phyloP scores from a whole-genome alignment of 2,329 filamentous ascomycete genomes.

The Lasiodiplodia sp. region DNA sequence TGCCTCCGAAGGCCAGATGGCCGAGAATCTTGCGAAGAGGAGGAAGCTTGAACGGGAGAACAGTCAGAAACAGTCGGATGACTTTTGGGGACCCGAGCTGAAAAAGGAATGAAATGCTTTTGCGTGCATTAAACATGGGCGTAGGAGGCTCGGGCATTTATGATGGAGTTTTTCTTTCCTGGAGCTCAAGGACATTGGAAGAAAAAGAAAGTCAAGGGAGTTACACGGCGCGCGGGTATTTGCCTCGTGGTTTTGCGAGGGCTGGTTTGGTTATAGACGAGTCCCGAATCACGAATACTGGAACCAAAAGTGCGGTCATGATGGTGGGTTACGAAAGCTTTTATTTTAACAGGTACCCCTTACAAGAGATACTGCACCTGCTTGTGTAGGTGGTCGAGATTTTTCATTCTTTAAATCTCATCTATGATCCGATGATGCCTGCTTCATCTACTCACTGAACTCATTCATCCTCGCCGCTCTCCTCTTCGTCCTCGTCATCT shows the following conservation, averaged over 20 bases:
- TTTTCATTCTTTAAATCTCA: neutral
- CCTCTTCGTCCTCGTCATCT: conserved; percentile 20
- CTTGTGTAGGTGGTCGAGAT: neutral
- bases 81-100: conserved; percentile 54
- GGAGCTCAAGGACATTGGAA: neutral
- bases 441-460: neutral
- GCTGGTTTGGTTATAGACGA: neutral
- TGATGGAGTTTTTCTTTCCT: neutral
- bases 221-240: neutral
- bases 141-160: neutral
- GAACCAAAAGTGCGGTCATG: neutral
- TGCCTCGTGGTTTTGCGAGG: neutral
- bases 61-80: conserved; percentile 53
- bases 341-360: neutral
- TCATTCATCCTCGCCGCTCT: conserved; percentile 6
- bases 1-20: conserved; percentile 45
- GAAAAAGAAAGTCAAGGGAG: neutral
- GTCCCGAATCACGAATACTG: neutral
- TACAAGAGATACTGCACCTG: neutral
- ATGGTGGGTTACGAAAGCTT: neutral
- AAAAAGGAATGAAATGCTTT: conserved; percentile 13
- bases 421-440: neutral
- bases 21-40: conserved; percentile 53
- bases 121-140: neutral
- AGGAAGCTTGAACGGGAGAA: conserved; percentile 54